Base-by-base conservation (phyloP, 1,284 basidiomycete species). In the Crepidotus sp. region DNA sequence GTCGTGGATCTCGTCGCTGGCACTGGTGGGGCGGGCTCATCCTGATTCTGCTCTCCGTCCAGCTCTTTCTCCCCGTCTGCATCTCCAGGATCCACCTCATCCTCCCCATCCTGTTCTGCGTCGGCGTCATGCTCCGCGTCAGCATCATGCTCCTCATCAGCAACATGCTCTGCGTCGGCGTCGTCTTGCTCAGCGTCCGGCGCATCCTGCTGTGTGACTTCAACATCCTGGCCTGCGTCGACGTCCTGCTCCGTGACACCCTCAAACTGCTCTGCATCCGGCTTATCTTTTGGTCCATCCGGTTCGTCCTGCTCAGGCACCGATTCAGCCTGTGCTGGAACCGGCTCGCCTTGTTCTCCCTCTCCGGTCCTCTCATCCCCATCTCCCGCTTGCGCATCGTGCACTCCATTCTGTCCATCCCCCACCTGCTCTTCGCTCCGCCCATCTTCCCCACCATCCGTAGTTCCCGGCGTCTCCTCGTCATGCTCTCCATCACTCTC, bases 81-180 rank as follows among this genome's bases (percentile, higher is more conserved):
- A 54, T 57, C 11, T 56, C 55, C 2, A 1, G 33, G n/a, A n/a
- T 13, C 4, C 14, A n/a, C 31, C 17, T 1, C 14, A 17, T 34
- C 27, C 14, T 25, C 3, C 13, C 36, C 44, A 9, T 50, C 42
- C 33, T 48, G 43, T 9, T 46, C 46, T 5, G 33, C 48, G 10
- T 50, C 49, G 15, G 54, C 58, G 10, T 55, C 55, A 31, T 60
- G 55, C 35, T 55, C 54, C 19, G n/a, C 17, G 30, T 18, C 31
- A 18, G 6, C 8, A 7, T 34, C 14, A 19, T 15, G 22, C n/a
- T 13, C 7, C 30, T n/a, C 14, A 26, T 36, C 22, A 31, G 14
- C 14, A 4, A 17, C 32, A 3, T 31, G 27, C 27, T 30, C 10
- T 6, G n/a, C n/a, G 27, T 30, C 27, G 26, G 11, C 26, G 11